phyloP scores from a whole-genome alignment of 2,329 filamentous ascomycete species.

The Mycogone perniciosa region DNA sequence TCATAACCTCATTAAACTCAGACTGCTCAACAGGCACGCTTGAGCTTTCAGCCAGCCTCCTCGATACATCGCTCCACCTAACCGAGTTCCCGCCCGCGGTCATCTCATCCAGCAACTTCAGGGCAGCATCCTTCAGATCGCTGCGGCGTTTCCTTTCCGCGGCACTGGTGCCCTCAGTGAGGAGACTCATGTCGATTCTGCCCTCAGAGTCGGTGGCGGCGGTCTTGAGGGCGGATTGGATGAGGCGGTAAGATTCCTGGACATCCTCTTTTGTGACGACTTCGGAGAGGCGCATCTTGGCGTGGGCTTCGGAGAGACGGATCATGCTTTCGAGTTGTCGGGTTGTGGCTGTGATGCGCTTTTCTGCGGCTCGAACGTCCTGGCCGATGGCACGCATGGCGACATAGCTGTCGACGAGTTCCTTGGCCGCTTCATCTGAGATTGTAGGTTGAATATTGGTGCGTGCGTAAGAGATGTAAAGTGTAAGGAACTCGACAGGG shows the following conservation, averaged over 20 bases:
- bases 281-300: conserved; percentile 84
- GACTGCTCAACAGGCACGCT: conserved; percentile 65
- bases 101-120: conserved; percentile 74
- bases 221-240: conserved; percentile 90
- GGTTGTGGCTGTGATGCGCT: conserved; percentile 95
- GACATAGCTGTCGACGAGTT: conserved; percentile 82
- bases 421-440: conserved; percentile 70
- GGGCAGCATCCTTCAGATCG: conserved; percentile 75
- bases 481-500: conserved; percentile 89
- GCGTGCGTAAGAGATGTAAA: conserved; percentile 95
- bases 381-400: conserved; percentile 92
- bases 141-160: conserved; percentile 77
- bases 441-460: conserved; percentile 77
- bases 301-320: conserved; percentile 89
- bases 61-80: conserved; percentile 71
- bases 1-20: conserved; percentile 79
- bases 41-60: conserved; percentile 63
- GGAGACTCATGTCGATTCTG: conserved; percentile 90
- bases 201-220: conserved; percentile 92
- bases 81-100: conserved; percentile 61
- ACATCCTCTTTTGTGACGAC: conserved; percentile 79
- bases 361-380: conserved; percentile 79
- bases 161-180: conserved; percentile 89
- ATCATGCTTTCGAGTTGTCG: conserved; percentile 98
- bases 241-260: conserved; percentile 82